Conservation (phyloP, 2,329 filamentous ascomycete species). For the Fusarium virguliforme region DNA sequence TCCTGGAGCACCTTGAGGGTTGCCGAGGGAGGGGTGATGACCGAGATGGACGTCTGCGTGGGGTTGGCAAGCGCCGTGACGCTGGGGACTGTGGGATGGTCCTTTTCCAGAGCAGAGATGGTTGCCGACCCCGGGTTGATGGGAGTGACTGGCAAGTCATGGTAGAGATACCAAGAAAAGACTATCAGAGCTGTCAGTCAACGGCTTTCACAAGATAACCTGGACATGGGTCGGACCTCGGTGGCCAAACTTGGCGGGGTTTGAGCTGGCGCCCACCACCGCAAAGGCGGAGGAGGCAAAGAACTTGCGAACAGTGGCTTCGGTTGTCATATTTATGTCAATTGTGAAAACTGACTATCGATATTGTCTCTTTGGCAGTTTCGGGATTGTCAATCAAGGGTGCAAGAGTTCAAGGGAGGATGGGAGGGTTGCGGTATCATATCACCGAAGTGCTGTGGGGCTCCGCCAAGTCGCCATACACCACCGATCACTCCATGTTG, state of each 20-base stretch:
- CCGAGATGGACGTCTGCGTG: constrained; percentile 80
- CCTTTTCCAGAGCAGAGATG: constrained; percentile 73
- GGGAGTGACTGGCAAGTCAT: constrained; percentile 83
- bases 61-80: constrained; percentile 78
- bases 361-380: neutral
- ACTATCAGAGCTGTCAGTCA: constrained; percentile 67
- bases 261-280: constrained; percentile 90
- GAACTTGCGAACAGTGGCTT: constrained; percentile 82
- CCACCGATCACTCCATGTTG: constrained; percentile 26
- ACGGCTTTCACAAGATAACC: neutral
- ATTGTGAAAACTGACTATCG: neutral
- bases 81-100: constrained; percentile 76
- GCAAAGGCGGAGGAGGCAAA: constrained; percentile 86
- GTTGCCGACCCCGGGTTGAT: constrained; percentile 82
- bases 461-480: constrained; percentile 39
- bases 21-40: constrained; percentile 88
- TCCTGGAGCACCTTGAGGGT: constrained; percentile 83
- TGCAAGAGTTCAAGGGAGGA: constrained; percentile 28
- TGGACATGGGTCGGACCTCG: constrained; percentile 72
- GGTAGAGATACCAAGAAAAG: constrained; percentile 88
- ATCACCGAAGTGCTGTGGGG: constrained; percentile 43
- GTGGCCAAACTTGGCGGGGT: constrained; percentile 89
- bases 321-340: constrained; percentile 69
- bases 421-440: constrained; percentile 29
- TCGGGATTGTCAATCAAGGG: constrained; percentile 18